Base-by-base conservation (phyloP, 495 filamentous ascomycete species). In the Podospora bellae-mahoneyi region DNA sequence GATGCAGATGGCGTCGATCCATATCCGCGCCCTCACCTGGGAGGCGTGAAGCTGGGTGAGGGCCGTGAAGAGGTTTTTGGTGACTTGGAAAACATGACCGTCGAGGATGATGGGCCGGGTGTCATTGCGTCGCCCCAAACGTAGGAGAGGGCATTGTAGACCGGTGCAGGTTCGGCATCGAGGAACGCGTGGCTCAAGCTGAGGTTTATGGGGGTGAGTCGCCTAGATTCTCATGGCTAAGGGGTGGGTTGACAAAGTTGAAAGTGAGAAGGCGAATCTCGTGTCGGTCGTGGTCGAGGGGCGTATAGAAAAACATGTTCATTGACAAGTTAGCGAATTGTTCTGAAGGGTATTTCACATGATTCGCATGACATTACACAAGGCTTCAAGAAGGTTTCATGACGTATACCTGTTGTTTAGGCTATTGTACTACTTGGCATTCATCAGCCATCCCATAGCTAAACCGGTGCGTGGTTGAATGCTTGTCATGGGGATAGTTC, bases 1-100 rank as follows among this genome's bases (percentile, higher is more conserved):
- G 56, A 59, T 59, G 19, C 56, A 59, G 56, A 59, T 20, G 7
- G 56, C 56, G n/a, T 59, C 56, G 9, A 59, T 59, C 56, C 56
- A 59, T 18, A 59, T 59, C 4, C 30, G 7, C 23, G 23, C 23
- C 1, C 23, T 23, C 23, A 23, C 1, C 23, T 23, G 23, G 55
- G 7, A 16, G 56, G 56, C 18, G 13, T 20, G 26, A 18, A 59
- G 56, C 15, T 18, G 56, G 56, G 10, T 20, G 56, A 59, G 56
- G 13, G 56, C 56, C 7, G 56, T 59, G 56, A 59, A 59, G 56
- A 59, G 56, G 56, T 59, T 59, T 6, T 59, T 20, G 19, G 56
- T 59, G 56, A 59, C 56, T 59, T 59, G 56, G 26, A 26, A 59
- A 13, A 18, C 3, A 5, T 59, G 13, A 20, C 56, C 56, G 26